Conservation (phyloP, 2,329 filamentous ascomycete genomes). For the Periglandula ipomoeae region DNA sequence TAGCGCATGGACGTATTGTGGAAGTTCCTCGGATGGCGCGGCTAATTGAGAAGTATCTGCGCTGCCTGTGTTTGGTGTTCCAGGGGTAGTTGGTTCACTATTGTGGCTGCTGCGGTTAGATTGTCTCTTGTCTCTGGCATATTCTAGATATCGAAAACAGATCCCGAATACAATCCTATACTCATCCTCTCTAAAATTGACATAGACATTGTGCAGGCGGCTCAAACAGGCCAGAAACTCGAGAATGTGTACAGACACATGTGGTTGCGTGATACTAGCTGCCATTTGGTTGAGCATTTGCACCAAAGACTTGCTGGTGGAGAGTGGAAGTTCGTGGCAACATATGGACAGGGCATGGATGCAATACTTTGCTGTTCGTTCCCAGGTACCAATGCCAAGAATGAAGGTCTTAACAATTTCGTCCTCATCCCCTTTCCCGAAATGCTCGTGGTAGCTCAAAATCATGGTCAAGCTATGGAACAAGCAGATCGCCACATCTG, state of each 20-base stretch:
- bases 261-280: conserved; percentile 87
- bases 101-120: conserved; percentile 35
- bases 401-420: conserved; percentile 83
- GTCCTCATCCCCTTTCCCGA: conserved; percentile 77
- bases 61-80: conserved; percentile 12
- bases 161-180: conserved; percentile 93
- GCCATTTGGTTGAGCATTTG: conserved; percentile 89
- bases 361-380: conserved; percentile 81
- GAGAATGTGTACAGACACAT: conserved; percentile 87
- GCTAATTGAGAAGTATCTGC: conserved; percentile 24
- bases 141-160: conserved; percentile 87
- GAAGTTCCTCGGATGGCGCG: conserved; percentile 58
- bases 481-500: conserved; percentile 80
- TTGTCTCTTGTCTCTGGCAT: conserved; percentile 61
- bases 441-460: conserved; percentile 81
- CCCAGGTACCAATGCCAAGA: conserved; percentile 73
- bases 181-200: conserved; percentile 84
- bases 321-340: conserved; percentile 85
- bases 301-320: conserved; percentile 76
- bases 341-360: conserved; percentile 93
- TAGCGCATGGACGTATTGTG: conserved; percentile 87
- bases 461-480: conserved; percentile 82
- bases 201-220: conserved; percentile 72
- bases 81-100: conserved; percentile 31
- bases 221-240: conserved; percentile 91